A percentile compares a stretch with the other conserved stretches of the same genome.
These are phyloP conservation scores for Lizonia empirigonia DNA, from an alignment of 2,329 filamentous ascomycete genomes.

Conservation along the genomic window DNA sequence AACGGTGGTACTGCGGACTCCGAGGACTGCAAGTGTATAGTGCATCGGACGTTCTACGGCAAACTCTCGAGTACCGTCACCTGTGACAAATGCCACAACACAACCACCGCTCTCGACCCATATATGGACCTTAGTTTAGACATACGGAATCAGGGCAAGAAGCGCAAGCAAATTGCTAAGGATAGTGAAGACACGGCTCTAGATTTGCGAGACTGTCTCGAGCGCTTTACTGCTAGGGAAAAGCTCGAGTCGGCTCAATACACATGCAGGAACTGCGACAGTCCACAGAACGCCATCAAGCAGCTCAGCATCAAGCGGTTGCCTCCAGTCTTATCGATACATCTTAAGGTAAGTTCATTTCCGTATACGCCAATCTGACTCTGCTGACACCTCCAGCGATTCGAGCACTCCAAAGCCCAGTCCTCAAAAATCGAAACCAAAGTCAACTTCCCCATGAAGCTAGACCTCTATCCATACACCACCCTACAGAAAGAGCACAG, in stretches of 20 bases:
- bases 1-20: slow-evolving; percentile 64
- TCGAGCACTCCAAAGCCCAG: slow-evolving; percentile 76
- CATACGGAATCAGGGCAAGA: slow-evolving; percentile 76
- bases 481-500: slow-evolving; percentile 58
- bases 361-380: neutral
- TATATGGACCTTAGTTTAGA: slow-evolving; percentile 91
- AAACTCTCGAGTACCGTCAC: slow-evolving; percentile 89
- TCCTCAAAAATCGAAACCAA: slow-evolving; percentile 87
- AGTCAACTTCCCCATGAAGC: slow-evolving; percentile 81
- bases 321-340: slow-evolving; percentile 87
- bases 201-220: slow-evolving; percentile 67
- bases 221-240: slow-evolving; percentile 86
- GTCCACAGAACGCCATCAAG: slow-evolving; percentile 76
- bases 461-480: slow-evolving; percentile 92
- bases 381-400: slow-evolving; percentile 56
- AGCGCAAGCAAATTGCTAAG: slow-evolving; percentile 58
- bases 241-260: slow-evolving; percentile 78
- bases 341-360: slow-evolving; percentile 73
- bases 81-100: slow-evolving; percentile 83
- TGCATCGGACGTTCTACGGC: slow-evolving; percentile 93
- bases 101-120: slow-evolving; percentile 82
- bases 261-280: slow-evolving; percentile 79
- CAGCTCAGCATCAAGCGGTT: slow-evolving; percentile 83
- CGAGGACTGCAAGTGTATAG: slow-evolving; percentile 77
- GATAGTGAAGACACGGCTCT: slow-evolving; percentile 43